phyloP scores from a whole-genome alignment of 2,329 filamentous ascomycete genomes.

The Nemania sp. region DNA sequence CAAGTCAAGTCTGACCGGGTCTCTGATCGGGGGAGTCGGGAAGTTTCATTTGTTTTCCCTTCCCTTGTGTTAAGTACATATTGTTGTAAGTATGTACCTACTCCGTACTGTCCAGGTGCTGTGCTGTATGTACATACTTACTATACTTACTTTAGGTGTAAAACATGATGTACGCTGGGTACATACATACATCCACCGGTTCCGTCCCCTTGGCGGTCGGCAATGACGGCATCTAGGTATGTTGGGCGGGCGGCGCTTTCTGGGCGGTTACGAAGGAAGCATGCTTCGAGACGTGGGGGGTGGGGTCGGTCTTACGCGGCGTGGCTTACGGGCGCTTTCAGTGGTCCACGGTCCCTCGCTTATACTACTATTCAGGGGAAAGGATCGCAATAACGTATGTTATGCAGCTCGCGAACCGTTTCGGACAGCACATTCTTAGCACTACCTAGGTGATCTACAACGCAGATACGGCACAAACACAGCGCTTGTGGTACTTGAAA shows the following conservation, averaged over 20 bases:
- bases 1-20: no score
- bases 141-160: neutral
- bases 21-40: conserved; percentile 9
- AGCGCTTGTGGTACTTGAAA: neutral
- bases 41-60: conserved; percentile 23
- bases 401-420: neutral
- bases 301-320: conserved; percentile 15
- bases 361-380: conserved; percentile 10
- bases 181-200: neutral
- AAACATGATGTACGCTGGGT: neutral
- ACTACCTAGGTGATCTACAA: neutral
- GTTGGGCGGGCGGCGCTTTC: conserved; percentile 10
- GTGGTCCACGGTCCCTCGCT: neutral
- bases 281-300: neutral
- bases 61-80: no score
- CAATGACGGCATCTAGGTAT: conserved; percentile 38
- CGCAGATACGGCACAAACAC: no score
- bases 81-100: no score
- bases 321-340: neutral
- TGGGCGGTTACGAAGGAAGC: neutral
- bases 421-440: neutral
- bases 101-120: no score
- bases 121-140: neutral
- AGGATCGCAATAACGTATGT: neutral
- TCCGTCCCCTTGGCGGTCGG: conserved; percentile 29